Evolutionary conservation across 208 protist species (phyloP).

Genomic region (Sergeia podlipaevii): DNA sequence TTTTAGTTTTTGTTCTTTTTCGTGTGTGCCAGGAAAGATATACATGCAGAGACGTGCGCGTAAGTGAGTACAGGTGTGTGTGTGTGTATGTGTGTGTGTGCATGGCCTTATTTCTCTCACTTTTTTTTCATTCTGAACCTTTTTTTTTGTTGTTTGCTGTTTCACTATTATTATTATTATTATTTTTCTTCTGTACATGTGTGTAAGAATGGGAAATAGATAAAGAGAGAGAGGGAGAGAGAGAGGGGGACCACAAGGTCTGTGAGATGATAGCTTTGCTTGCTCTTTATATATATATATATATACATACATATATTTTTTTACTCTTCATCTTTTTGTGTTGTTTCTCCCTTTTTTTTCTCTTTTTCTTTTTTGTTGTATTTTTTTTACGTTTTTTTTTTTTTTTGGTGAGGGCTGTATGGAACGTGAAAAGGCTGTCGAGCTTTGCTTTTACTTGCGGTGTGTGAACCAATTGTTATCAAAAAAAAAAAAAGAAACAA

Average conservation of each 20-base stretch:
- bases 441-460: no score
- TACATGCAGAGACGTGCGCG: background rate
- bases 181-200: conserved; percentile 2
- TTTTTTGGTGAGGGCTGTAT: background rate
- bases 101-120: conserved; percentile 11
- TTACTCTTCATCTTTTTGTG: conserved; percentile 3
- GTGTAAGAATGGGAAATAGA: no score
- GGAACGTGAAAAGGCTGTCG: no score
- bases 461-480: no score
- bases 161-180: background rate
- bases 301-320: no score
- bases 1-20: background rate
- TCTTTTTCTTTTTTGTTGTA: background rate
- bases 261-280: no score
- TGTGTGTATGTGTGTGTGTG: background rate
- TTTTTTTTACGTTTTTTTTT: conserved; percentile 3
- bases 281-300: no score
- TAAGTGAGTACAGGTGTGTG: background rate
- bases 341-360: background rate
- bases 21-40: no score
- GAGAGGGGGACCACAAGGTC: no score
- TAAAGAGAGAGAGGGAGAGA: no score
- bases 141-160: background rate
- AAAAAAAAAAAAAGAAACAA: no score
- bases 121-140: background rate